These are phyloP conservation scores for Floccularia luteovirens DNA, from an alignment of 768 basidiomycete species.

Conservation along the genomic window DNA sequence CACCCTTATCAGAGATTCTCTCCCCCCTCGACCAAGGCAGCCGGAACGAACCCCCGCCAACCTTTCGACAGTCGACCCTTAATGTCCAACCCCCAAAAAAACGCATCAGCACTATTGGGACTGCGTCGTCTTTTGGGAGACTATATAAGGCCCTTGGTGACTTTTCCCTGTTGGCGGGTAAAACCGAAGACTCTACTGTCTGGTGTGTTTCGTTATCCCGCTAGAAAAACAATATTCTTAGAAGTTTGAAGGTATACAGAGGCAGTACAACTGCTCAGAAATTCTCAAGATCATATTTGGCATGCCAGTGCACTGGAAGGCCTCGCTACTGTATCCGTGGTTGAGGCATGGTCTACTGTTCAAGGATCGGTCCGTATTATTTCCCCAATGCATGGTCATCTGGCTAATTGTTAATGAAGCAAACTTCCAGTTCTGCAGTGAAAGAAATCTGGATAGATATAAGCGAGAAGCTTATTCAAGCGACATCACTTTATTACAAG, in stretches of 20 bases:
- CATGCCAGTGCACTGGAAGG: slow-evolving; percentile 87
- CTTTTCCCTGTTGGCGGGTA: slow-evolving; percentile 82
- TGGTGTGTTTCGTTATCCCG: slow-evolving; percentile 42
- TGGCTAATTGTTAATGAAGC: slow-evolving; percentile 1
- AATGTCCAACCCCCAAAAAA: slow-evolving; percentile 45
- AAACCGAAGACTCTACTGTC: slow-evolving; percentile 70
- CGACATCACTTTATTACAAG: slow-evolving; percentile 52
- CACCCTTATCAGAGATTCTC: slow-evolving; percentile 54
- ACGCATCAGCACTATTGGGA: slow-evolving; percentile 54
- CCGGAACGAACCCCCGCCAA: slow-evolving; percentile 34
- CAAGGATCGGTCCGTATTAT: slow-evolving; percentile 55
- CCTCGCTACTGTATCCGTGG: slow-evolving; percentile 65
- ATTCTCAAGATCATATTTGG: slow-evolving; percentile 76
- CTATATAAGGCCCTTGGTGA: slow-evolving; percentile 86
- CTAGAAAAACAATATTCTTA: slow-evolving; percentile 3
- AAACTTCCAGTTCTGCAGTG: slow-evolving; percentile 44
- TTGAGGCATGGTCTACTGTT: slow-evolving; percentile 81
- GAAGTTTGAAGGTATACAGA: slow-evolving; percentile 68
- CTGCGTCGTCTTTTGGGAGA: slow-evolving; percentile 75
- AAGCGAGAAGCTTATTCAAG: slow-evolving; percentile 68
- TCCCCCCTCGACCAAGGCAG: slow-evolving; percentile 40
- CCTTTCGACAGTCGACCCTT: slow-evolving; percentile 48
- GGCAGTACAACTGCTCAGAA: slow-evolving; percentile 70
- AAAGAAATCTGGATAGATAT: slow-evolving; percentile 76
- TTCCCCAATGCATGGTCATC: slow-evolving; percentile 4